phyloP scores from a whole-genome alignment of 1,284 basidiomycete species.

The Pseudozyma tsukubaensis region DNA sequence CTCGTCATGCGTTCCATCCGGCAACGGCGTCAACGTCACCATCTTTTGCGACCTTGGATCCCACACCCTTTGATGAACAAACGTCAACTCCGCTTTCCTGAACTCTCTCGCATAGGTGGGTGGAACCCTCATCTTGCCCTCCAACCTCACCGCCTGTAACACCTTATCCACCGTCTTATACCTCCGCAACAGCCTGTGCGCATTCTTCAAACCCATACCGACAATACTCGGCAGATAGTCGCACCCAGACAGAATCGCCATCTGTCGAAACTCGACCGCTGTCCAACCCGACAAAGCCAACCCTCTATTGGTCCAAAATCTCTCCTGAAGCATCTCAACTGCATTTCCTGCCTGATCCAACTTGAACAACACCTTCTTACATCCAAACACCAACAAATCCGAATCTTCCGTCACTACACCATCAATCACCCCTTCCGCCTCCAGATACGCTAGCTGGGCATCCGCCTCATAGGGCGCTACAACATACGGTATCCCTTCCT shows the following conservation, averaged over 20 bases:
- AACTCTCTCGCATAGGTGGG: slow-evolving; percentile 75
- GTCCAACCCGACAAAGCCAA: slow-evolving; percentile 89
- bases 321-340: slow-evolving; percentile 80
- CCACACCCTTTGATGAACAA: slow-evolving; percentile 92
- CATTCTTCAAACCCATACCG: slow-evolving; percentile 79
- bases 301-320: slow-evolving; percentile 80
- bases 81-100: slow-evolving; percentile 84
- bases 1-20: slow-evolving; percentile 46
- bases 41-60: slow-evolving; percentile 73
- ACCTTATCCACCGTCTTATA: slow-evolving; percentile 89
- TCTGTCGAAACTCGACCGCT: slow-evolving; percentile 86
- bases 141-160: slow-evolving; percentile 81
- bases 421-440: slow-evolving; percentile 83
- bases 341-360: slow-evolving; percentile 74
- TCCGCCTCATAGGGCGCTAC: slow-evolving; percentile 99
- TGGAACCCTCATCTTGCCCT: slow-evolving; percentile 87
- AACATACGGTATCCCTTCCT: slow-evolving; percentile 74
- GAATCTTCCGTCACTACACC: slow-evolving; percentile 98
- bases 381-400: slow-evolving; percentile 96
- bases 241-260: slow-evolving; percentile 97
- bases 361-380: slow-evolving; percentile 74
- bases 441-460: slow-evolving; percentile 93
- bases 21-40: slow-evolving; percentile 59
- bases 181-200: slow-evolving; percentile 82
- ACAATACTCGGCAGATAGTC: slow-evolving; percentile 78